These are phyloP conservation scores for Artomyces pyxidatus DNA, from an alignment of 768 basidiomycete species.

Conservation along the genomic window DNA sequence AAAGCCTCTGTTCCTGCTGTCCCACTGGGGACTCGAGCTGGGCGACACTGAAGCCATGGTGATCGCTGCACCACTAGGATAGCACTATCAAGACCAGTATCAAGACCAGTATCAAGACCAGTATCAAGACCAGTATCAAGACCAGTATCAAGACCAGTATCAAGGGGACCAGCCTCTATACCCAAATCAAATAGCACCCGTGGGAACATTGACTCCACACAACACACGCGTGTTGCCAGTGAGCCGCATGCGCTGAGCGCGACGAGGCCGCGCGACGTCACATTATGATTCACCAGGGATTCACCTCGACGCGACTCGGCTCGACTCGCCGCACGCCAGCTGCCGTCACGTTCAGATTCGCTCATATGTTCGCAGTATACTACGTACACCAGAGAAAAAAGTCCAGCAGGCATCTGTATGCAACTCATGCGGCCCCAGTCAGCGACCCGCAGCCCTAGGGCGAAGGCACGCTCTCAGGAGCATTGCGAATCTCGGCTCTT, in stretches of 20 bases:
- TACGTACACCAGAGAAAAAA: too few species aligned
- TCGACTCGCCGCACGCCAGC: not conserved
- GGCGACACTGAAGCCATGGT: conserved; percentile 12
- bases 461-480: not conserved
- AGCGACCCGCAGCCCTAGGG: not conserved
- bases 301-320: too few species aligned
- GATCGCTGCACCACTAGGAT: not conserved
- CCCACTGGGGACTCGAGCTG: conserved; percentile 27
- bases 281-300: not conserved
- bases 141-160: too few species aligned
- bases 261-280: not conserved
- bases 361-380: not conserved
- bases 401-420: too few species aligned
- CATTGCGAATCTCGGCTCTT: conserved; percentile 23
- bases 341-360: not conserved
- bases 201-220: not conserved
- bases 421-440: too few species aligned
- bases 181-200: not conserved
- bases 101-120: too few species aligned
- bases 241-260: not conserved
- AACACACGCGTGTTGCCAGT: too few species aligned
- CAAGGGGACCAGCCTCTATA: too few species aligned
- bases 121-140: too few species aligned
- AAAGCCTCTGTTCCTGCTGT: conserved; percentile 28
- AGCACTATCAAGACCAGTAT: too few species aligned